Conservation (phyloP, 169 alveolate species). For the Cryptosporidium viatorum region DNA sequence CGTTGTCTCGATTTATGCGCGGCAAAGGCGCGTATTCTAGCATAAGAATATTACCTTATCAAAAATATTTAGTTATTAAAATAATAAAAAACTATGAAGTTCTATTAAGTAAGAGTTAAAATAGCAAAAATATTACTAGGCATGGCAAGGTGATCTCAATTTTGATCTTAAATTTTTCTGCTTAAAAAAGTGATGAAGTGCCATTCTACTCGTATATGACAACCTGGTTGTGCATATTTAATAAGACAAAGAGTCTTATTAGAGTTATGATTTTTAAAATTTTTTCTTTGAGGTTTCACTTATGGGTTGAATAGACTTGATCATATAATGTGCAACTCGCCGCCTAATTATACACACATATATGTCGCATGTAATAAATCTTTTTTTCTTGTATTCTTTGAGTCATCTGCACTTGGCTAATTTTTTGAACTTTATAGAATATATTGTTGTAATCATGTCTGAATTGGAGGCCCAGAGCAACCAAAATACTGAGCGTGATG, state of each 20-base stretch:
- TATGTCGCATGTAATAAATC: constrained; percentile 63
- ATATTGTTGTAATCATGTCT: not conserved
- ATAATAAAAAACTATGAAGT: not conserved
- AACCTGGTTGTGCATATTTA: not conserved
- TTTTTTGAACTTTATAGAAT: not conserved
- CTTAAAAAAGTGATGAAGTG: not conserved
- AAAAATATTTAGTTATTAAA: not conserved
- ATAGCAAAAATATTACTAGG: too few species aligned
- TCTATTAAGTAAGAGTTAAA: not conserved
- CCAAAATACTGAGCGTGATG: not conserved
- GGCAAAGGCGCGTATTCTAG: not conserved
- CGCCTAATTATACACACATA: constrained; percentile 65
- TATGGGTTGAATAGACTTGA: constrained; percentile 18
- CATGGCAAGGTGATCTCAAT: too few species aligned
- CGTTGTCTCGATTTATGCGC: constrained; percentile 35
- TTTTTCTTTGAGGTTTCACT: not conserved
- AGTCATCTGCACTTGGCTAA: not conserved
- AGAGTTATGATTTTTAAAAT: not conserved
- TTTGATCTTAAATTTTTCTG: not conserved
- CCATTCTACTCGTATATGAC: too few species aligned
- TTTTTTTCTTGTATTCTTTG: not conserved
- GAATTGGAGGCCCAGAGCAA: constrained; percentile 27
- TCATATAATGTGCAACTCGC: not conserved
- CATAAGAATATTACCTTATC: not conserved
- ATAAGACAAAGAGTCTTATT: not conserved